phyloP scores from a whole-genome alignment of 2,329 filamentous ascomycete genomes.

The Colletotrichum eremochloae region DNA sequence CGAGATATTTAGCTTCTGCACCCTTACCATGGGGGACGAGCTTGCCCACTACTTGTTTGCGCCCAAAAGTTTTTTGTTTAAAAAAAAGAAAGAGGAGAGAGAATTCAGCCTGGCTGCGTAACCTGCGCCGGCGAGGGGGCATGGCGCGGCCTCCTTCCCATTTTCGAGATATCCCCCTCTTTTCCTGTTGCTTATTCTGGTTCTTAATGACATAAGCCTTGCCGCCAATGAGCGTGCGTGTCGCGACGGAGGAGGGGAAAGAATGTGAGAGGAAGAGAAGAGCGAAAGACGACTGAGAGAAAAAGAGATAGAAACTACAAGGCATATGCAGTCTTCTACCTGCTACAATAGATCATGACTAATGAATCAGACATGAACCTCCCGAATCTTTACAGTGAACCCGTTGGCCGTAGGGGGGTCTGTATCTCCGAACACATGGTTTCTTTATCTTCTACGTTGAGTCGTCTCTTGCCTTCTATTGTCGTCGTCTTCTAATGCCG shows the following conservation, averaged over 20 bases:
- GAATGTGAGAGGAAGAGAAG: conserved; percentile 2
- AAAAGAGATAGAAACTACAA: conserved; percentile 15
- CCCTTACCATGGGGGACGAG: neutral
- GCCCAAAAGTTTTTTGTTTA: conserved; percentile 15
- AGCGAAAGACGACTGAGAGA: neutral
- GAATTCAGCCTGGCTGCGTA: conserved; percentile 43
- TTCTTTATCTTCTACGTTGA: neutral
- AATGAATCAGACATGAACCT: conserved; percentile 35
- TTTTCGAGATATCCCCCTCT: conserved; percentile 15
- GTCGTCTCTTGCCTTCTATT: neutral
- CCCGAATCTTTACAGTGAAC: neutral
- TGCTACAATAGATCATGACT: conserved; percentile 39
- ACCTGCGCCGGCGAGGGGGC: conserved; percentile 43
- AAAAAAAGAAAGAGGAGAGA: neutral
- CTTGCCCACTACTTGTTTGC: conserved; percentile 21
- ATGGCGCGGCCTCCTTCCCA: conserved; percentile 39
- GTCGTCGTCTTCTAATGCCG: neutral
- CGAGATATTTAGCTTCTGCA: conserved; percentile 10
- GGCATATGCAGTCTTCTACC: conserved; percentile 23
- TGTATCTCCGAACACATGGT: no score
- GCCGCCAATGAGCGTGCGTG: conserved; percentile 21
- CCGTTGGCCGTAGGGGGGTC: neutral
- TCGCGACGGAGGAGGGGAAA: neutral
- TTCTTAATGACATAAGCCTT: conserved; percentile 19
- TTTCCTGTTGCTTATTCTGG: conserved; percentile 24